Conservation (phyloP, 2,329 filamentous ascomycete genomes). For the Magnaporthiopsis incrustans region DNA sequence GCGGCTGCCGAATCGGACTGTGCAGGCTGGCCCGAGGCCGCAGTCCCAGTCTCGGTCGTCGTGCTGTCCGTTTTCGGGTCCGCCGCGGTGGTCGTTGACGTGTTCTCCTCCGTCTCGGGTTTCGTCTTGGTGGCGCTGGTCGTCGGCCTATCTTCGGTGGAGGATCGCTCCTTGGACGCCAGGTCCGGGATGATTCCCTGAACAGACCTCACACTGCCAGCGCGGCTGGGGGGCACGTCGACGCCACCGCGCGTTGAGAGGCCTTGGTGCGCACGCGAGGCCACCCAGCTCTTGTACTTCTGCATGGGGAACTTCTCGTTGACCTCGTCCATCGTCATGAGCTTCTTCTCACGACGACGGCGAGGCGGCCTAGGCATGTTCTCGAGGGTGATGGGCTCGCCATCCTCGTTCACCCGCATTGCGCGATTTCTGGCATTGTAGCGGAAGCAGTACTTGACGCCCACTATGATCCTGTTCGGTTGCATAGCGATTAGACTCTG, state of each 20-base stretch:
- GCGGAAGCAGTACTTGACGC: conserved; percentile 98
- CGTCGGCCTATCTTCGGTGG: conserved; percentile 31
- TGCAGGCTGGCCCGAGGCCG: conserved; percentile 12
- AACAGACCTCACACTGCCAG: conserved; percentile 63
- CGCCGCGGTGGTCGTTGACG: conserved; percentile 14
- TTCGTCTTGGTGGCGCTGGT: conserved; percentile 15
- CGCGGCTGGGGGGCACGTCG: conserved; percentile 61
- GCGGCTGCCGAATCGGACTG: conserved; percentile 7
- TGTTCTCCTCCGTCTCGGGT: conserved; percentile 19
- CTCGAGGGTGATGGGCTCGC: conserved; percentile 81
- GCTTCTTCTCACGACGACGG: conserved; percentile 87
- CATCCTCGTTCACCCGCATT: conserved; percentile 67
- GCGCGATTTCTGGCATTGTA: conserved; percentile 92
- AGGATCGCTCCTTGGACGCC: conserved; percentile 35
- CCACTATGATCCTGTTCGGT: conserved; percentile 86
- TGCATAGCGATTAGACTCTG: not conserved
- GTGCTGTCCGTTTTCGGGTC: conserved; percentile 18
- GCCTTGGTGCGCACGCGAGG: conserved; percentile 72
- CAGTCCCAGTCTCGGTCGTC: conserved; percentile 13
- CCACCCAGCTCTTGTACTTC: conserved; percentile 95
- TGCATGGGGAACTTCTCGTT: conserved; percentile 93
- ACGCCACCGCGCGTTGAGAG: conserved; percentile 80
- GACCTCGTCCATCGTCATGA: conserved; percentile 99
- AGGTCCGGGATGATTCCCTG: conserved; percentile 45
- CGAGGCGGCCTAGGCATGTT: conserved; percentile 79